Conservation (phyloP, 2,329 filamentous ascomycete species). For the Trichoderma koningiopsis region DNA sequence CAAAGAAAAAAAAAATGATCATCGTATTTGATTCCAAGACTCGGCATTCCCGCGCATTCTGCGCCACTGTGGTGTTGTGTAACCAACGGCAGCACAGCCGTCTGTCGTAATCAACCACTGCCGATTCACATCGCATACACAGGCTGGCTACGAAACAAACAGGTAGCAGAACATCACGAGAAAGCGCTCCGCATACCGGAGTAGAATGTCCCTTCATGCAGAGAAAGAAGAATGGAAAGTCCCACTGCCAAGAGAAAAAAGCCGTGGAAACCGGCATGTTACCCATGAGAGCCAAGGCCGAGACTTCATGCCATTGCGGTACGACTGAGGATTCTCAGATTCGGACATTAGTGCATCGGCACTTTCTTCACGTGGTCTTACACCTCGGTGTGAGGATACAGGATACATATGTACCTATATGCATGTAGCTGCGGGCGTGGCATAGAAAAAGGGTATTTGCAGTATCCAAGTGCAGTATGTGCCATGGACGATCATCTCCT, state of each 20-base stretch:
- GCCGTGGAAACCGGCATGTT: background rate
- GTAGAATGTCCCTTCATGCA: background rate
- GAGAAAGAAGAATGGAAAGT: background rate
- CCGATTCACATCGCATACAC: background rate
- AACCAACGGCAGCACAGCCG: constrained; percentile 14
- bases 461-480: background rate
- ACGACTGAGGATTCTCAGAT: background rate
- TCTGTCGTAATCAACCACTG: background rate
- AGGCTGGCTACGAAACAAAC: background rate
- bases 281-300: background rate
- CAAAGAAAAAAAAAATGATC: background rate
- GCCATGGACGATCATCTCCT: background rate
- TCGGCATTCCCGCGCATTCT: constrained; percentile 13
- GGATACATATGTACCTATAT: no score
- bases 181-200: background rate
- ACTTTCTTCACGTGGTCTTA: background rate
- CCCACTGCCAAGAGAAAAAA: background rate
- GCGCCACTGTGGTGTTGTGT: constrained; percentile 9
- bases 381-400: background rate
- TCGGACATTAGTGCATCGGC: background rate
- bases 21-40: background rate
- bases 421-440: background rate
- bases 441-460: background rate
- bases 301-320: background rate
- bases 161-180: background rate